A percentile compares a stretch with the other conserved stretches of the same genome.
These are phyloP conservation scores for Williopsis jadinii DNA, from an alignment of 1,139 yeast species.

Conservation along the genomic window DNA sequence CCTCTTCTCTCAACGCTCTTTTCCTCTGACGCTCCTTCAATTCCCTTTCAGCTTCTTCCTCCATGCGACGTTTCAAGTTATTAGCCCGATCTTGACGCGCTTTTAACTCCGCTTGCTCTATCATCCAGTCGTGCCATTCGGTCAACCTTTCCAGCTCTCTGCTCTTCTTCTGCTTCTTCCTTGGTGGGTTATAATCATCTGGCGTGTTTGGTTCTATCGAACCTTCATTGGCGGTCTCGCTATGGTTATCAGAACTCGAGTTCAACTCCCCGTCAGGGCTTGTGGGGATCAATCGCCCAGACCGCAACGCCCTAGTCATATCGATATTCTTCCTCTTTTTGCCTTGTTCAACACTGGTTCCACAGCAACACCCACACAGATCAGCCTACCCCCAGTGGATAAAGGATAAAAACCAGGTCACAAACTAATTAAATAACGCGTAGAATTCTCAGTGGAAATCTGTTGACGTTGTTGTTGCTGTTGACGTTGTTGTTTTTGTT, in stretches of 20 bases:
- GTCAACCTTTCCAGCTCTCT: slow-evolving; percentile 17
- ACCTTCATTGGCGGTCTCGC: slow-evolving; percentile 1
- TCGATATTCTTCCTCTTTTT: too few relatives aligned
- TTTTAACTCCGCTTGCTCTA: slow-evolving; percentile 21
- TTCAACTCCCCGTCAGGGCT: neutral
- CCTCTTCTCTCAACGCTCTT: slow-evolving; percentile 1
- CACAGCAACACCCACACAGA: too few relatives aligned
- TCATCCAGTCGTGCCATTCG: slow-evolving; percentile 31
- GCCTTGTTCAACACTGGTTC: too few relatives aligned
- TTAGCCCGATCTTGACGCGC: neutral
- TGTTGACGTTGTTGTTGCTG: too few relatives aligned
- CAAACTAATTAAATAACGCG: too few relatives aligned
- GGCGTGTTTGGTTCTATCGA: slow-evolving; percentile 7
- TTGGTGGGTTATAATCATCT: neutral
- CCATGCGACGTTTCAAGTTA: neutral
- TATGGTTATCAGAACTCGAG: neutral
- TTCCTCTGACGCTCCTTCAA: slow-evolving; percentile 4
- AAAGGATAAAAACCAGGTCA: too few relatives aligned
- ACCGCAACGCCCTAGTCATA: too few relatives aligned
- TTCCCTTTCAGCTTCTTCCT: slow-evolving; percentile 3
- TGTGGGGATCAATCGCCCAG: too few relatives aligned
- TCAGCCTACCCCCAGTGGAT: too few relatives aligned
- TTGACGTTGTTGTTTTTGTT: too few relatives aligned
- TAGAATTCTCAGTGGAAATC: too few relatives aligned
- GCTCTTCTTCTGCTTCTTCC: slow-evolving; percentile 1